Base-by-base conservation (phyloP, 2,329 filamentous ascomycete genomes). In the Arthrobotrys iridis region DNA sequence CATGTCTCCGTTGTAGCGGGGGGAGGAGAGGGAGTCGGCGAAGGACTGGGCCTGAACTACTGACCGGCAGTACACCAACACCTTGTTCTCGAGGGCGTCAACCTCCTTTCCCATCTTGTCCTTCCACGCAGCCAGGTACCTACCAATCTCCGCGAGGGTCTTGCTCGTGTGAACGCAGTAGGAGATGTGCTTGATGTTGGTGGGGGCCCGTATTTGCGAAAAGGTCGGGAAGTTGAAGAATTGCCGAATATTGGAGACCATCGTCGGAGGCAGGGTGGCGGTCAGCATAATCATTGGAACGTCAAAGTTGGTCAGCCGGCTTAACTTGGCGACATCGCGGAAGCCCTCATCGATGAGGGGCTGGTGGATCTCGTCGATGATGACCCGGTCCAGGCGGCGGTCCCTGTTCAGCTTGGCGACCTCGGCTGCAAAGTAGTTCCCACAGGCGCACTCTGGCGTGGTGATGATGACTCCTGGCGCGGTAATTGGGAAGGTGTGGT, bases 281-380 rank as follows among this genome's bases (percentile, higher is more conserved):
- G 52, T 58, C 28, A 58, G 3, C 8, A 22, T 7, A 6, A 22
- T 24, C 2, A 50, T 5, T n/a, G 18, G 46, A 5, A 28, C 6
- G 8, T 4, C 4, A 6, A 50, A 20, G 46, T 50, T 50, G 6
- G 46, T 4, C 13, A 50, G 24, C 24, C 18, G 8, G 41, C 8
- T 6, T 6, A 46, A 15, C 41, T 22, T 28, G 6, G 18, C 11
- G 5, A 50, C 2, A 8, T 55, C 22, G 8, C 48, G 48, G 28
- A 43, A 60, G 8, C 57, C 57, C 30, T 60, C 35, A 15, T 60
- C 57, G 20, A 60, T 7, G 4, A 60, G 18, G 3, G 57, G 40
- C 22, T 60, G 57, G 33, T 60, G 57, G 37, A 60, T 28, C 18
- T 60, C 57, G 24, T 60, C 57, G 57, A 60, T 45, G 8, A 60